Conservation (phyloP, 345 rosid genomes). For the Cardamine occulta region DNA sequence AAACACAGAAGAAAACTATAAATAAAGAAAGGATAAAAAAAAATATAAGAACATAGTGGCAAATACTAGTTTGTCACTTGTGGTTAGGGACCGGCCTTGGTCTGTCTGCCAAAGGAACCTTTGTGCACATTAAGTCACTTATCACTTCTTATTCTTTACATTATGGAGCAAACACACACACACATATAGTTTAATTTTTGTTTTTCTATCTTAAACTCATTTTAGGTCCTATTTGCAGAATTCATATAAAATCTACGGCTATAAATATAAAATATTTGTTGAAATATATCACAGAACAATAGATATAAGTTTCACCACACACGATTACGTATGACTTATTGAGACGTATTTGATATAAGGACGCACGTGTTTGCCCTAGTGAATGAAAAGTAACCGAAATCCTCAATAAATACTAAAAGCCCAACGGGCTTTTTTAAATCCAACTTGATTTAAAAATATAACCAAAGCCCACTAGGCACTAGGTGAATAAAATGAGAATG, state of each 20-base stretch:
- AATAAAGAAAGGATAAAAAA: background rate
- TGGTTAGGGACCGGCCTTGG: conserved; percentile 35
- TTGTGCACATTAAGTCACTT: conserved; percentile 53
- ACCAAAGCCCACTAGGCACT: background rate
- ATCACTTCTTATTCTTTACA: conserved; percentile 42
- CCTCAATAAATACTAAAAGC: background rate
- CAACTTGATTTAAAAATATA: background rate
- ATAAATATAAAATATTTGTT: background rate
- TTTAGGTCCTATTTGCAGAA: background rate
- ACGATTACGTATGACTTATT: background rate
- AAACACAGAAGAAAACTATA: background rate
- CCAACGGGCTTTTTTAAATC: background rate
- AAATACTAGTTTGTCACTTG: conserved; percentile 30
- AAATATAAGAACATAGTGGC: conserved; percentile 18
- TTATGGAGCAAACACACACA: conserved; percentile 29
- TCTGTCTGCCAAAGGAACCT: conserved; percentile 46
- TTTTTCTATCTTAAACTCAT: background rate
- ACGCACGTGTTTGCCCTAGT: background rate
- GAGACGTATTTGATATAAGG: too few relatives aligned
- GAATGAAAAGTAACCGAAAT: background rate
- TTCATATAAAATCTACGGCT: background rate
- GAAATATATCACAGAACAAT: background rate
- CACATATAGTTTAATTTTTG: background rate
- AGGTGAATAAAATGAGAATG: background rate
- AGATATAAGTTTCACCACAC: background rate